phyloP scores from a whole-genome alignment of 306 rosid genomes.

The Gleditsia sinensis region DNA sequence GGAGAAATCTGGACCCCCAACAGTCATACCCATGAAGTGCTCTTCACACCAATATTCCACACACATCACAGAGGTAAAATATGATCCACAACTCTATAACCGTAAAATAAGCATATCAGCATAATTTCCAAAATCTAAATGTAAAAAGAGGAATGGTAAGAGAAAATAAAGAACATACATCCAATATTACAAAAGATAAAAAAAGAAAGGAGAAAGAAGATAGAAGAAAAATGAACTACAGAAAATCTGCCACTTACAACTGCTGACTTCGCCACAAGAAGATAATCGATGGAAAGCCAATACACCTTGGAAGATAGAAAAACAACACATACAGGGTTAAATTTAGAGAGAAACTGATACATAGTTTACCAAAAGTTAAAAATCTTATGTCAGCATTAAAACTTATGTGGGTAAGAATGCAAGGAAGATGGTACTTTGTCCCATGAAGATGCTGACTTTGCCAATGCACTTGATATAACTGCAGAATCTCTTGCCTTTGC shows the following conservation, averaged over 20 bases:
- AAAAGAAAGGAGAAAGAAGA: not conserved
- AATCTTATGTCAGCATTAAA: slow-evolving; percentile 9
- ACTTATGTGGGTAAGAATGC: not conserved
- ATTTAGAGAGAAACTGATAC: slow-evolving; percentile 16
- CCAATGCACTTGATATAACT: slow-evolving; percentile 34
- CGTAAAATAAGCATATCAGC: slow-evolving; percentile 21
- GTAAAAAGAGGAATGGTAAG: not conserved
- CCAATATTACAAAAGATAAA: not conserved
- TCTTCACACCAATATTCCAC: slow-evolving; percentile 98
- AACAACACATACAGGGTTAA: slow-evolving; percentile 12
- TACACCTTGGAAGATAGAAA: slow-evolving; percentile 64
- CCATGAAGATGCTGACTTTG: slow-evolving; percentile 59
- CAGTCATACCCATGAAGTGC: slow-evolving; percentile 63
- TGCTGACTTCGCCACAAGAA: slow-evolving; percentile 78
- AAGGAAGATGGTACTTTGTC: slow-evolving; percentile 58
- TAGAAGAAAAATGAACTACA: slow-evolving; percentile 8
- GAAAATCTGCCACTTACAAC: slow-evolving; percentile 59
- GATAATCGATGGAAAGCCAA: slow-evolving; percentile 91
- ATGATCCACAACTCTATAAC: slow-evolving; percentile 73
- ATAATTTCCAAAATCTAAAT: slow-evolving; percentile 28
- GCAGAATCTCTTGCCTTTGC: slow-evolving; percentile 57
- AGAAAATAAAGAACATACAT: not conserved
- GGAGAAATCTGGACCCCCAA: slow-evolving; percentile 91
- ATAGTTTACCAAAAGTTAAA: slow-evolving; percentile 2
- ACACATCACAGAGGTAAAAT: slow-evolving; percentile 82